Evolutionary conservation across 2,329 filamentous ascomycete genomes (phyloP).

Genomic region (Massarina eburnea): DNA sequence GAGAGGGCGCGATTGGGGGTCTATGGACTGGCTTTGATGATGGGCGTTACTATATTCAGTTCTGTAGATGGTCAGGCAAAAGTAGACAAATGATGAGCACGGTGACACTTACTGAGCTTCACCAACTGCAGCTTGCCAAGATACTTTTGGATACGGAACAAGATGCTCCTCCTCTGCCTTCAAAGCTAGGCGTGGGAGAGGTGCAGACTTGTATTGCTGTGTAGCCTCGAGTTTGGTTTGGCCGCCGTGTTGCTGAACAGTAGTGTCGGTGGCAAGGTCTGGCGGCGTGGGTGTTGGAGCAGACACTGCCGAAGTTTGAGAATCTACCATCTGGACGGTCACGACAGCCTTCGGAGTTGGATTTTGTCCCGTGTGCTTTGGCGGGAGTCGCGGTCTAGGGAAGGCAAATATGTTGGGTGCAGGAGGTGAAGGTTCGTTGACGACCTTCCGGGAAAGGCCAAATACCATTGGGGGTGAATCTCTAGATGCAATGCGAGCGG

Average conservation of each 20-base stretch:
- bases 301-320: not conserved
- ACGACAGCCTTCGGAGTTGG: not conserved
- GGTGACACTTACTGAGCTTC: not conserved
- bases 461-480: not conserved
- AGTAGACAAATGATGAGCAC: not conserved
- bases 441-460: not conserved
- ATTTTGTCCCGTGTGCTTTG: not conserved
- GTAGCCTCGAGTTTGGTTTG: too few relatives aligned
- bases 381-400: not conserved
- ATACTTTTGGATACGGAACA: not conserved
- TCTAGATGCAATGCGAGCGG: not conserved
- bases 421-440: not conserved
- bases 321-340: not conserved
- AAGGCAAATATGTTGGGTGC: not conserved
- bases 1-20: too few relatives aligned
- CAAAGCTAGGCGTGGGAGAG: too few relatives aligned
- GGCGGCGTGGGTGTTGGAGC: not conserved
- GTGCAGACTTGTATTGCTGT: too few relatives aligned
- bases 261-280: not conserved
- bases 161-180: not conserved
- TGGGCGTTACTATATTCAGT: not conserved
- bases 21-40: too few relatives aligned
- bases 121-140: not conserved
- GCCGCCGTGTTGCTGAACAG: too few relatives aligned
- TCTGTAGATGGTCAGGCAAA: not conserved